phyloP scores from a whole-genome alignment of 2,329 filamentous ascomycete species.

The Penicillium sclerotigenum region DNA sequence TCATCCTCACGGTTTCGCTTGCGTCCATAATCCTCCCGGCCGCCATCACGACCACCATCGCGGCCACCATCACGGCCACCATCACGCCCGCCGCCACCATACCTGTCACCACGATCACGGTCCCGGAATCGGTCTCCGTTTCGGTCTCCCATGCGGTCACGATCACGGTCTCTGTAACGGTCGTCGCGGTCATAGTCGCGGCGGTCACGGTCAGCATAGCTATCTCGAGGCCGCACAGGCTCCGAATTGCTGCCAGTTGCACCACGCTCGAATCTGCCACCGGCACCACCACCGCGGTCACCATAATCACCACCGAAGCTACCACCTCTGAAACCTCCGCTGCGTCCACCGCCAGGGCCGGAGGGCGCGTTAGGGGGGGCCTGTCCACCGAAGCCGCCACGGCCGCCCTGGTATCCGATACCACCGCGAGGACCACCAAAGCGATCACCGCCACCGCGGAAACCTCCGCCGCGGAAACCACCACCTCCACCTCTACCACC shows the following conservation, averaged over 20 bases:
- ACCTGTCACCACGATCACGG: constrained; percentile 46
- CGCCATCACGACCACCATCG: constrained; percentile 13
- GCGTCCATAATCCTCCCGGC: constrained; percentile 56
- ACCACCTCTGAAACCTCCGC: constrained; percentile 49
- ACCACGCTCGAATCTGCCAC: constrained; percentile 52
- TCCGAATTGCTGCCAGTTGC: constrained; percentile 77
- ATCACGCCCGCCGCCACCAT: constrained; percentile 43
- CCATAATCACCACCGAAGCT: constrained; percentile 42
- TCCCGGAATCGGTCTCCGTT: constrained; percentile 11
- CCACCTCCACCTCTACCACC: constrained; percentile 43
- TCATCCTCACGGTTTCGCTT: constrained; percentile 73
- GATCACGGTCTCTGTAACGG: constrained; percentile 16
- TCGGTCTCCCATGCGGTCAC: constrained; percentile 51
- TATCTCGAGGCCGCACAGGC: constrained; percentile 68
- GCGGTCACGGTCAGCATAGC: constrained; percentile 50
- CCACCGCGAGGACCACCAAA: constrained; percentile 50
- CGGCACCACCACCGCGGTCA: constrained; percentile 42
- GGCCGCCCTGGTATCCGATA: constrained; percentile 58
- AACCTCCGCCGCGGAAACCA: constrained; percentile 47
- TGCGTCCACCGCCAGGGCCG: constrained; percentile 55
- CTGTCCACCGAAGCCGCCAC: constrained; percentile 49
- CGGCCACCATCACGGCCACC: constrained; percentile 31
- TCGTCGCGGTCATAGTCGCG: constrained; percentile 54
- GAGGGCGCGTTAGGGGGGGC: constrained; percentile 51
- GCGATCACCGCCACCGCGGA: constrained; percentile 49